Evolutionary conservation across 2,329 filamentous ascomycete genomes (phyloP).

Genomic region (Sporothrix luriei): DNA sequence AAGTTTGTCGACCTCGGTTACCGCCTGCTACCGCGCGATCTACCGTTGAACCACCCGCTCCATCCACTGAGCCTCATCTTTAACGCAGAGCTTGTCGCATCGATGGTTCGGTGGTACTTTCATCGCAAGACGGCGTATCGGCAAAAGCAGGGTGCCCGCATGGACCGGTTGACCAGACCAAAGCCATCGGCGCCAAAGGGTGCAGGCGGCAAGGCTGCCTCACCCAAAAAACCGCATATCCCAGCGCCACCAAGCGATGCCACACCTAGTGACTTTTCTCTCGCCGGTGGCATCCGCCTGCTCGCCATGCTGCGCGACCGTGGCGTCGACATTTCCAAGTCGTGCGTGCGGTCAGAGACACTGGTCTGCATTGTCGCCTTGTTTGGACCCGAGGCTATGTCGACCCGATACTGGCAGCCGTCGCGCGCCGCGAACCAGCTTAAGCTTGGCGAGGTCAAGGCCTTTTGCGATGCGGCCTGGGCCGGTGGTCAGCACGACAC

Average conservation of each 20-base stretch:
- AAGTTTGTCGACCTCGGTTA: conserved; percentile 39
- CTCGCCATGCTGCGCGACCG: conserved; percentile 42
- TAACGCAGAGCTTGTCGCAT: conserved; percentile 35
- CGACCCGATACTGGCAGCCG: conserved; percentile 35
- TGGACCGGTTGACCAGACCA: not conserved
- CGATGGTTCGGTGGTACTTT: conserved; percentile 48
- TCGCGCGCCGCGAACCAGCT: conserved; percentile 38
- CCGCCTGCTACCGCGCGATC: conserved; percentile 47
- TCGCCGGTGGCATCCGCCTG: conserved; percentile 43
- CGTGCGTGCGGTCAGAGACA: conserved; percentile 39
- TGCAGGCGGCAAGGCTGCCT: not conserved
- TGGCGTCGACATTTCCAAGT: conserved; percentile 40
- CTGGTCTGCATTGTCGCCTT: conserved; percentile 42
- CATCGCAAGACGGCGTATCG: conserved; percentile 42
- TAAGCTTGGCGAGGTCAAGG: conserved; percentile 43
- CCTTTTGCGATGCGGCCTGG: conserved; percentile 46
- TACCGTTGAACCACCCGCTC: conserved; percentile 46
- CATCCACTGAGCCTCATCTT: conserved; percentile 56
- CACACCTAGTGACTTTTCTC: conserved; percentile 37
- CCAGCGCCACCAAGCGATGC: not conserved
- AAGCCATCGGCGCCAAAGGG: not conserved
- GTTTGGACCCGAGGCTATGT: conserved; percentile 41
- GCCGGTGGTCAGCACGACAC: conserved; percentile 27
- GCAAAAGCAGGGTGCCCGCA: conserved; percentile 5
- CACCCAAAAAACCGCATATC: not conserved